A percentile compares a stretch with the other conserved stretches of the same genome.
Evolutionary conservation across 768 basidiomycete genomes (phyloP).

Genomic region (Trichaptum fuscoviolaceum): DNA sequence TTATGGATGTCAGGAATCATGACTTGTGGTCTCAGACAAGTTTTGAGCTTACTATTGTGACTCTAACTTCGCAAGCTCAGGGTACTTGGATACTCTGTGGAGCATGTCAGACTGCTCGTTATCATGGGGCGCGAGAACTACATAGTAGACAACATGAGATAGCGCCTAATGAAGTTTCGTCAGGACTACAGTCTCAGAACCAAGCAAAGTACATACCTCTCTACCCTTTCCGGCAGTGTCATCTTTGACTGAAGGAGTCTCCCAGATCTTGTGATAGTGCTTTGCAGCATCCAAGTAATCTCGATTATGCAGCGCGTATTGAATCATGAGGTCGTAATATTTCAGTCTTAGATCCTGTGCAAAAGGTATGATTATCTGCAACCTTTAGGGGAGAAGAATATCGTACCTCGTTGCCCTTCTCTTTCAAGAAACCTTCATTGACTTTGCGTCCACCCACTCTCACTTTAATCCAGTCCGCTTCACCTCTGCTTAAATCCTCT

Average conservation of each 20-base stretch:
- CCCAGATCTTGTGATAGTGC: constrained; percentile 95
- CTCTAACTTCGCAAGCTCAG: constrained; percentile 74
- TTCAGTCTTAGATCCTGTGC: constrained; percentile 91
- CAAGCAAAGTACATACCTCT: constrained; percentile 40
- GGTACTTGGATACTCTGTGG: constrained; percentile 76
- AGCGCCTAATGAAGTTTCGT: constrained; percentile 53
- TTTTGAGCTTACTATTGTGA: constrained; percentile 65
- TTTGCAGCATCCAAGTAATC: constrained; percentile 92
- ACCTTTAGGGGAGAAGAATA: constrained; percentile 6
- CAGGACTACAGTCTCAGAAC: constrained; percentile 2
- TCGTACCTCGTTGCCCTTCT: constrained; percentile 79
- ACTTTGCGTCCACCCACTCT: constrained; percentile 90
- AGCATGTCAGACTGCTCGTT: constrained; percentile 99
- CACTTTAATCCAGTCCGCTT: constrained; percentile 90
- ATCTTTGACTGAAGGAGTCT: constrained; percentile 89
- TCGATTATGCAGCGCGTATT: constrained; percentile 79
- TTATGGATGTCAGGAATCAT: constrained; percentile 7
- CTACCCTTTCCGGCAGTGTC: constrained; percentile 68
- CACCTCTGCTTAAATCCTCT: constrained; percentile 62
- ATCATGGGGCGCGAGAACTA: constrained; percentile 88
- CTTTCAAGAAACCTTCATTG: constrained; percentile 88
- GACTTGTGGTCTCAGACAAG: constrained; percentile 1
- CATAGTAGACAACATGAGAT: constrained; percentile 92
- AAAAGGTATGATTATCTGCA: constrained; percentile 6
- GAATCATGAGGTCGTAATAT: constrained; percentile 95